These are phyloP conservation scores for Phylloporus sp. DNA, from an alignment of 768 basidiomycete genomes.

Conservation along the genomic window DNA sequence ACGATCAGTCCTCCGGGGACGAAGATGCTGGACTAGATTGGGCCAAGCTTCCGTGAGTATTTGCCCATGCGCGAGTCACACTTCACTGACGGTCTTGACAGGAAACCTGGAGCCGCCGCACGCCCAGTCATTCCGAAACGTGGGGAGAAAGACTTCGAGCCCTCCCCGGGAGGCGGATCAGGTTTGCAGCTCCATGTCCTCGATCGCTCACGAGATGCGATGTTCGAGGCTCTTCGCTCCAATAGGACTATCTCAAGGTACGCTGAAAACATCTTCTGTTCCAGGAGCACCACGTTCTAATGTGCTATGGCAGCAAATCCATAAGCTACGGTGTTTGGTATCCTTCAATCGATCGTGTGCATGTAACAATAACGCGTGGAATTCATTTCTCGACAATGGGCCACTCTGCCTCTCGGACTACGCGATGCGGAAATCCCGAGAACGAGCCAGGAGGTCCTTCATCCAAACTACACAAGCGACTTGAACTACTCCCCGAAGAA, in stretches of 20 bases:
- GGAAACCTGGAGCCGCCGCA: conserved; percentile 24
- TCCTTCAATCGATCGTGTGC: conserved; percentile 56
- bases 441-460: not conserved
- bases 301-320: conserved; percentile 49
- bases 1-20: conserved; percentile 60
- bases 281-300: not conserved
- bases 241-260: conserved; percentile 76
- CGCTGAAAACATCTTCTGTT: conserved; percentile 13
- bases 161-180: conserved; percentile 58
- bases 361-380: conserved; percentile 75
- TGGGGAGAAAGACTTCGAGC: conserved; percentile 98
- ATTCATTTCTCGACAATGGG: conserved; percentile 81
- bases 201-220: conserved; percentile 74
- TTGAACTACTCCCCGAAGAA: conserved; percentile 94
- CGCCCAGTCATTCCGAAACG: conserved; percentile 88
- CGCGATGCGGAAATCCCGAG: conserved; percentile 29
- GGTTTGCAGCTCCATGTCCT: conserved; percentile 79
- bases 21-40: conserved; percentile 78
- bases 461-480: conserved; percentile 52
- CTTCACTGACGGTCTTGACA: conserved; percentile 9
- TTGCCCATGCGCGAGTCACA: conserved; percentile 1
- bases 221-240: conserved; percentile 78
- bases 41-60: conserved; percentile 66
- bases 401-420: conserved; percentile 59
- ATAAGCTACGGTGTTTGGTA: conserved; percentile 83